A percentile compares a stretch with the other conserved stretches of the same genome.
Conservation (phyloP, 257 asterid species). For the Scutellaria minor region DNA sequence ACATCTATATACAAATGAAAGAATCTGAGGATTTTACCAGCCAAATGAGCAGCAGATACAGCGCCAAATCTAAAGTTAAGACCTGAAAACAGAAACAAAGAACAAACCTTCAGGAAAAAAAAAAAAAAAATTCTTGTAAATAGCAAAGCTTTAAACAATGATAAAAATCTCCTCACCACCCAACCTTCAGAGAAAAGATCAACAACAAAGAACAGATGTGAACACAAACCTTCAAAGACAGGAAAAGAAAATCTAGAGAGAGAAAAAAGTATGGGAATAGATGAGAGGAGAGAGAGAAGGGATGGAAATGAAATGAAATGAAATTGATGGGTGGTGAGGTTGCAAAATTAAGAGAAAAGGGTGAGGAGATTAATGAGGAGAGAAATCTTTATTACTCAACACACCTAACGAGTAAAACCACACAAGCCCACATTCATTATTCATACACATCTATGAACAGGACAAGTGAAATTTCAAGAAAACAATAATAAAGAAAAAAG, state of each 20-base stretch:
- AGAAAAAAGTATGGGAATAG: conserved; percentile 27
- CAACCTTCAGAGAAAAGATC: conserved; percentile 26
- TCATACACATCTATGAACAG: conserved; percentile 9
- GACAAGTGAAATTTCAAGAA: conserved; percentile 25
- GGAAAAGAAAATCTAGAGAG: conserved; percentile 30
- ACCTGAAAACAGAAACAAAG: conserved; percentile 58
- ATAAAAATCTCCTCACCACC: conserved; percentile 33
- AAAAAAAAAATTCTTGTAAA: conserved; percentile 7
- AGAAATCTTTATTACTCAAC: conserved; percentile 52
- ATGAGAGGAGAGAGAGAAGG: conserved; percentile 34
- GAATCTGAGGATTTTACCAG: conserved; percentile 51
- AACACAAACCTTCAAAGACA: conserved; percentile 39
- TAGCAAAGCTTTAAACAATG: conserved; percentile 21
- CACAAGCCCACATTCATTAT: conserved; percentile 40
- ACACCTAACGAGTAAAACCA: conserved; percentile 36
- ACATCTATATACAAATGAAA: conserved; percentile 31
- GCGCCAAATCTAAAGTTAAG: conserved; percentile 64
- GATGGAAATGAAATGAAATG: conserved; percentile 44
- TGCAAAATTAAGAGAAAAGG: conserved; percentile 45
- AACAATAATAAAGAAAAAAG: conserved; percentile 5
- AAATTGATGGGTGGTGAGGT: conserved; percentile 52
- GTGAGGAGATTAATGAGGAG: conserved; percentile 59
- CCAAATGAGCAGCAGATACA: conserved; percentile 55
- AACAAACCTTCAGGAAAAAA: conserved; percentile 32
- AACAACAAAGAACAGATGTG: conserved; percentile 18